Evolutionary conservation across 139 green algal species (phyloP).

Genomic region (Chlamydomonas incerta): DNA sequence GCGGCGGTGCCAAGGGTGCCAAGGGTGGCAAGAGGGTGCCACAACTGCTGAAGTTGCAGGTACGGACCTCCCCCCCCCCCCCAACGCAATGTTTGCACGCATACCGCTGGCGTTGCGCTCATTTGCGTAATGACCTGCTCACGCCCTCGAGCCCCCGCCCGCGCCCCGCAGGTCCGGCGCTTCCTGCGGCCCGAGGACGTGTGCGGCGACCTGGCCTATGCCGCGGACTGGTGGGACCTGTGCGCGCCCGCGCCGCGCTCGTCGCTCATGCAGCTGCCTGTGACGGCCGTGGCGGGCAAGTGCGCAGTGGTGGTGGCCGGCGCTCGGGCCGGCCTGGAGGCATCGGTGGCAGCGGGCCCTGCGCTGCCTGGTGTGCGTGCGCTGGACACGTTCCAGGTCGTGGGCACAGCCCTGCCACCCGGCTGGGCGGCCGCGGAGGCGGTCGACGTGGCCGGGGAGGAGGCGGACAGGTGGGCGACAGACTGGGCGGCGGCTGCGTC

Average conservation of each 20-base stretch:
- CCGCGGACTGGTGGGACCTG: slow-evolving; percentile 62
- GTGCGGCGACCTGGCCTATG: slow-evolving; percentile 79
- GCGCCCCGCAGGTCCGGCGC: slow-evolving; percentile 68
- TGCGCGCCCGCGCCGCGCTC: slow-evolving; percentile 27
- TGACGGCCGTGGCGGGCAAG: slow-evolving; percentile 48
- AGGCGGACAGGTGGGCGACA: neutral
- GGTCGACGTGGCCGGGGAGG: slow-evolving; percentile 22
- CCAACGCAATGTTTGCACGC: too few species aligned
- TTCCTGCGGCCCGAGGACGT: slow-evolving; percentile 95
- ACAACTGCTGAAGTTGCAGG: too few species aligned
- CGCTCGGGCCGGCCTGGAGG: too few species aligned
- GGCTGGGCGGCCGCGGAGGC: neutral
- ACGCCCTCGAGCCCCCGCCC: too few species aligned
- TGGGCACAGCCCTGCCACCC: too few species aligned
- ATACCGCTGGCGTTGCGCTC: too few species aligned
- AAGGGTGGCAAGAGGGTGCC: neutral
- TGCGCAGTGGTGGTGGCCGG: slow-evolving; percentile 22
- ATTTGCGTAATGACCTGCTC: too few species aligned
- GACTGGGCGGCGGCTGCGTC: neutral
- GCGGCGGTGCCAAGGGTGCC: neutral
- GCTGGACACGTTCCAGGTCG: too few species aligned
- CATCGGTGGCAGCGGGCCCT: too few species aligned
- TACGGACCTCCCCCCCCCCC: too few species aligned
- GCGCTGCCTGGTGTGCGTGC: too few species aligned
- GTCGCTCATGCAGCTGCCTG: neutral